Evolutionary conservation across 768 basidiomycete species (phyloP), one percentile per base, ranked within the genome.

Genomic region (Saitozyma sp.): DNA sequence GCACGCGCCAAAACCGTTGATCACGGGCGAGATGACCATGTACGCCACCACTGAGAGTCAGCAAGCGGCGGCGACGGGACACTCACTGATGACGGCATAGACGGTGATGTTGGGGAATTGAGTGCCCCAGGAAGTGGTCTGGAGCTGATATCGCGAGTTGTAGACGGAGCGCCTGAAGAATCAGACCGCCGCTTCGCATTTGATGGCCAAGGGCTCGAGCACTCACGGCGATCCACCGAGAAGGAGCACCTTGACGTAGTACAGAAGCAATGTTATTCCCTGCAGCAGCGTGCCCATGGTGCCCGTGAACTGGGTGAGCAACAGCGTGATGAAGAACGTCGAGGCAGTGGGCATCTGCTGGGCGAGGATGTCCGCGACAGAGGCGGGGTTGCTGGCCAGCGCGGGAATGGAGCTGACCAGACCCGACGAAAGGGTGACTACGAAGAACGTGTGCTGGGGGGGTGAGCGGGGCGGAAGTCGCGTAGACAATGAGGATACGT

Each of bases 241-340:
- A 11, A 99, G 80, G 79, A 88, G 84, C 29, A 95, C 80, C 82
- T 92, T 95, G 78, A 95, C 88, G 71, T 96, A 96, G 82, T 97
- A 97, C 50, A 97, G 69, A 7, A 86, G 76, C 53, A 97, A 81
- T 0, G 86, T 81, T 9, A 90, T 88, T 50, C 89, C 84, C 69
- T 88, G 88, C 42, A 96, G 81, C 79, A 97, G 89, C 6, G 89
- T 88, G 48, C 88, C 86, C 0, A 88, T 91, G 0, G 87, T 85
- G 10, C 86, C 91, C 4, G 91, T 80, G 40, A 96, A 68, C 61
- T 68, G 73, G 17, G 71, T 73, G 46, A 68, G 54, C 63, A 92
- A 83, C 72, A 89, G 92, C 9, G 74, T 76, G 55, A 76, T 66
- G 69, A 78, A 76, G 66, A 78, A 79, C 5, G 70, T 77, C 3